Conservation (phyloP, 2,329 filamentous ascomycete species). For the Trichothecium sympodiale region DNA sequence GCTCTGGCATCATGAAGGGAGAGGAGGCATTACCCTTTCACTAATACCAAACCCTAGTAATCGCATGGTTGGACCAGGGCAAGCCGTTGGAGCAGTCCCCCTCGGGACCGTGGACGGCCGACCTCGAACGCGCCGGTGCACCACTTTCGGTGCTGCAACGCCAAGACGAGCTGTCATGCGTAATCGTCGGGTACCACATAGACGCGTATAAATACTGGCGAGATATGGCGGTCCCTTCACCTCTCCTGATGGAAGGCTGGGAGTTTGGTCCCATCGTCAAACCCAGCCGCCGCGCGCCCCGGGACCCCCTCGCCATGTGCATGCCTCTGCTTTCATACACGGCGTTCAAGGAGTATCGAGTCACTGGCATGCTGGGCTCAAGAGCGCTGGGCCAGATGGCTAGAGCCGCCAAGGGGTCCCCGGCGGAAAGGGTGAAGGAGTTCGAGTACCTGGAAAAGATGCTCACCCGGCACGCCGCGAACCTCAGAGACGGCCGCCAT, state of each 20-base stretch:
- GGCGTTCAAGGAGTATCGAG: slow-evolving; percentile 6
- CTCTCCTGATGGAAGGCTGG: slow-evolving; percentile 5
- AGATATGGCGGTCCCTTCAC: slow-evolving; percentile 2
- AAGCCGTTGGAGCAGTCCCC: slow-evolving; percentile 6
- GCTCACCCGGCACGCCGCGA: slow-evolving; percentile 5
- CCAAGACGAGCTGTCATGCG: slow-evolving; percentile 6
- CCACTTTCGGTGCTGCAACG: slow-evolving; percentile 5
- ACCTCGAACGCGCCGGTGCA: slow-evolving; percentile 3
- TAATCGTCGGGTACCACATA: slow-evolving; percentile 2
- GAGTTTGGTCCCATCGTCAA: slow-evolving; percentile 4
- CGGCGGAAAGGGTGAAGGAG: slow-evolving; percentile 2
- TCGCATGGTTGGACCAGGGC: slow-evolving; percentile 7
- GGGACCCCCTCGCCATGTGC: slow-evolving; percentile 6
- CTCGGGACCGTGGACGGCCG: slow-evolving; percentile 5
- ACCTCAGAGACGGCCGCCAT: slow-evolving; percentile 1
- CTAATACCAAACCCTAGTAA: slow-evolving; percentile 1
- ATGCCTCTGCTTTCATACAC: slow-evolving; percentile 6
- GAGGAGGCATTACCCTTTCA: slow-evolving; percentile 1
- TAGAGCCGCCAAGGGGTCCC: background rate
- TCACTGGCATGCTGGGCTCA: slow-evolving; percentile 7
- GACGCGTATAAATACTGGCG: background rate
- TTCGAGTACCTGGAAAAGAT: slow-evolving; percentile 6
- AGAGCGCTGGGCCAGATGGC: slow-evolving; percentile 2
- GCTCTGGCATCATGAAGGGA: no score
- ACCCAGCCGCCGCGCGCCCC: slow-evolving; percentile 4